A percentile compares a stretch with the other conserved stretches of the same genome.
Evolutionary conservation across 2,329 filamentous ascomycete genomes (phyloP).

Genomic region (Xylaria sp.): DNA sequence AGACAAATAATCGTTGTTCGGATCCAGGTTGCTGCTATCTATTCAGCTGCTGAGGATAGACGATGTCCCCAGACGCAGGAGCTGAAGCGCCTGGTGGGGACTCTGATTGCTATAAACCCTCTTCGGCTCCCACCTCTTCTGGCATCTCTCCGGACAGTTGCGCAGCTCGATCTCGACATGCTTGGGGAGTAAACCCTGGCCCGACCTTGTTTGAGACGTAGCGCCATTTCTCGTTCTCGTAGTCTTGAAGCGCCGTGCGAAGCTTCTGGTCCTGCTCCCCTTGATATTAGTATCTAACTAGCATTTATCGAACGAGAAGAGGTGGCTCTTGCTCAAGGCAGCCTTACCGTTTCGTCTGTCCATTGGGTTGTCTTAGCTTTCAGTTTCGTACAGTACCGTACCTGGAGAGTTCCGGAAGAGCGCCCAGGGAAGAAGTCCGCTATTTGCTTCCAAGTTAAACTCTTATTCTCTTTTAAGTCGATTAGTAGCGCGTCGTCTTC

Average conservation of each 20-base stretch:
- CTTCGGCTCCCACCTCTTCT: slow-evolving; percentile 47
- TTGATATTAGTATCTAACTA: slow-evolving; percentile 32
- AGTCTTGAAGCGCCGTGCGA: slow-evolving; percentile 80
- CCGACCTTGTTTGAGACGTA: slow-evolving; percentile 92
- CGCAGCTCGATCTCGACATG: slow-evolving; percentile 83
- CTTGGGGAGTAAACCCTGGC: slow-evolving; percentile 85
- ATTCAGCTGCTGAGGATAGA: slow-evolving; percentile 56
- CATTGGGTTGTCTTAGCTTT: slow-evolving; percentile 94
- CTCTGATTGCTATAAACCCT: slow-evolving; percentile 66
- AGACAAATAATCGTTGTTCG: slow-evolving; percentile 26
- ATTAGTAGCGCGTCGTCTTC: slow-evolving; percentile 91
- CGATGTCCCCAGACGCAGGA: slow-evolving; percentile 60
- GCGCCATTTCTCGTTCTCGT: slow-evolving; percentile 93
- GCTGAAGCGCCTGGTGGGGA: slow-evolving; percentile 61
- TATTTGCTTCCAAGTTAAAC: slow-evolving; percentile 97
- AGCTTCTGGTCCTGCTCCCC: slow-evolving; percentile 76
- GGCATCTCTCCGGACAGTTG: slow-evolving; percentile 64
- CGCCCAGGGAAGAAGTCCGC: slow-evolving; percentile 94
- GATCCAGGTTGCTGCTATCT: slow-evolving; percentile 46
- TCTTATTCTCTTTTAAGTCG: slow-evolving; percentile 93
- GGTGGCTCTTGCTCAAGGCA: neutral
- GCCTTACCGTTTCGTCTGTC: slow-evolving; percentile 89
- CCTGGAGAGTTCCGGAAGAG: slow-evolving; percentile 90
- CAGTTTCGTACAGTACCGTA: slow-evolving; percentile 93
- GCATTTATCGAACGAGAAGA: neutral